These are phyloP conservation scores for Chaetomium tenue DNA, from an alignment of 495 filamentous ascomycete genomes.

Conservation along the genomic window DNA sequence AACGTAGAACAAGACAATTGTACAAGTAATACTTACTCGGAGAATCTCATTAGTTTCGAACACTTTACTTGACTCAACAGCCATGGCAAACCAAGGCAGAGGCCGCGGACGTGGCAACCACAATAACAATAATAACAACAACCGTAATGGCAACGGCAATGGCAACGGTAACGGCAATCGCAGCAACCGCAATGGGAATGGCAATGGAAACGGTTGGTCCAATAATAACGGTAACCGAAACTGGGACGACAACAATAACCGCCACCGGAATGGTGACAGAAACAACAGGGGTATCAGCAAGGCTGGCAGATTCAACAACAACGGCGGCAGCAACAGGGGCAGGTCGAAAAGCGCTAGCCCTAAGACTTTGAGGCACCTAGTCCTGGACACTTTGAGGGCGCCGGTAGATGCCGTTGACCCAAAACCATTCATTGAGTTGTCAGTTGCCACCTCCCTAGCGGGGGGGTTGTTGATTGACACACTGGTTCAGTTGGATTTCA, in stretches of 20 bases:
- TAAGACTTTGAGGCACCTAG: neutral
- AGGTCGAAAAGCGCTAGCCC: neutral
- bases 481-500: neutral
- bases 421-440: neutral
- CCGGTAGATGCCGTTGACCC: neutral
- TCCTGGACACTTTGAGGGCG: neutral
- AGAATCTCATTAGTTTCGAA: neutral
- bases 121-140: neutral
- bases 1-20: neutral
- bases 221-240: neutral
- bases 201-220: slow-evolving; percentile 4
- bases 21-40: neutral
- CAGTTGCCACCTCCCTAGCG: neutral
- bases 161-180: slow-evolving; percentile 11
- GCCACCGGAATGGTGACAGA: too few relatives aligned
- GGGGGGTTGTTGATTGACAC: neutral
- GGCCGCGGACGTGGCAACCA: neutral
- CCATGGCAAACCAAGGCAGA: neutral
- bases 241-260: too few relatives aligned
- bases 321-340: slow-evolving; percentile 2
- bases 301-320: neutral
- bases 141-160: slow-evolving; percentile 8
- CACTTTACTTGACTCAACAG: neutral
- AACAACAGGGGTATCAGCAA: too few relatives aligned
- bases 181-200: slow-evolving; percentile 4